Conservation (phyloP, 345 rosid genomes). For the Gossypium raimondii region DNA sequence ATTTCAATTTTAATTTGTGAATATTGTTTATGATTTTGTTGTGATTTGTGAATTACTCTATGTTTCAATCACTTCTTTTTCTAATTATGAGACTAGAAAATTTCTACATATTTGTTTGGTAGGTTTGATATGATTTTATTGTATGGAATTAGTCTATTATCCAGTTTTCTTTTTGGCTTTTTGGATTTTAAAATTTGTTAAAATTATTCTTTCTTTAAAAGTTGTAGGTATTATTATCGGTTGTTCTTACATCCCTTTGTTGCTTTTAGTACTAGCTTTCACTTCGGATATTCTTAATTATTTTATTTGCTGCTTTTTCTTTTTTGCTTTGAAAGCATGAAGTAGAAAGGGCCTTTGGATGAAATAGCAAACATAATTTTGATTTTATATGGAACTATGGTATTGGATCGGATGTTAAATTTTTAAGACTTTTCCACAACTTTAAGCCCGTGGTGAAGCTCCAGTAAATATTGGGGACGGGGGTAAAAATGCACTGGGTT, state of each 20-base stretch:
- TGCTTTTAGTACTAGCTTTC: neutral
- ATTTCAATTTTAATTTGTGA: too few species aligned
- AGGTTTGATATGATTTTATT: neutral
- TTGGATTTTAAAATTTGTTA: neutral
- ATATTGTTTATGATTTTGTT: neutral
- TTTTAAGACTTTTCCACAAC: neutral
- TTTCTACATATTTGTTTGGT: neutral
- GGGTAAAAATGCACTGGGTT: neutral
- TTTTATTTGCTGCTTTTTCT: too few species aligned
- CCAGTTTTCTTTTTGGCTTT: neutral
- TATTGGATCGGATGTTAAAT: neutral
- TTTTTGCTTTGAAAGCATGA: too few species aligned
- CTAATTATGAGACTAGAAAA: neutral
- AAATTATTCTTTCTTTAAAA: neutral
- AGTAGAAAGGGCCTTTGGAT: too few species aligned
- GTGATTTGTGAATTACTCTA: neutral
- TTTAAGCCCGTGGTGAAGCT: neutral
- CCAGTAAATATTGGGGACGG: neutral
- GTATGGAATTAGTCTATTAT: neutral
- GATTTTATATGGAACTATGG: neutral
- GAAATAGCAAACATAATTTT: neutral
- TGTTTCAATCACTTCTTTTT: neutral
- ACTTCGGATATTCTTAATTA: neutral
- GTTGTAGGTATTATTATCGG: neutral
- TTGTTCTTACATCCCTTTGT: neutral